Evolutionary conservation across 768 basidiomycete species (phyloP).

Genomic region (Boletus sensibilis): DNA sequence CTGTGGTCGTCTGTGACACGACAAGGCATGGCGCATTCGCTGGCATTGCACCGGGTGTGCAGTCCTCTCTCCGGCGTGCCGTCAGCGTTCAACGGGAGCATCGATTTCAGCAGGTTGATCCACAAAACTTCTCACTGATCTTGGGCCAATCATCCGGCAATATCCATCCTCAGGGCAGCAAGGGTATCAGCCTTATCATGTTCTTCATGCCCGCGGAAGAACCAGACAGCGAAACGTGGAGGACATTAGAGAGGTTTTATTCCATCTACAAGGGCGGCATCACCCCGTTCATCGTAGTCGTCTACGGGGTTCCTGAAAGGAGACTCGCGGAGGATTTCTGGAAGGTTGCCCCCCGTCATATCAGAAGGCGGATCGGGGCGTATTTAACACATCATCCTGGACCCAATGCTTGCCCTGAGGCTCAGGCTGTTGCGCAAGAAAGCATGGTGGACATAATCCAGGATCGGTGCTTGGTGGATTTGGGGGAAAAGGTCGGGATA

Average conservation of each 20-base stretch:
- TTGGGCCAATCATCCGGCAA: not conserved
- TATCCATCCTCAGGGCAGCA: not conserved
- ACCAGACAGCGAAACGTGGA: slow-evolving; percentile 11
- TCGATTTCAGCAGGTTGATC: slow-evolving; percentile 18
- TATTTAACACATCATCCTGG: slow-evolving; percentile 16
- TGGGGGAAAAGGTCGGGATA: slow-evolving; percentile 17
- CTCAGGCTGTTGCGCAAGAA: slow-evolving; percentile 10
- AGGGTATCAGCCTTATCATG: slow-evolving; percentile 14
- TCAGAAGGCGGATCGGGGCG: slow-evolving; percentile 9
- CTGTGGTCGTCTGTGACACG: slow-evolving; percentile 18
- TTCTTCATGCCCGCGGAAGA: slow-evolving; percentile 11
- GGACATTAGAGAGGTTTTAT: slow-evolving; percentile 14
- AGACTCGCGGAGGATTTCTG: slow-evolving; percentile 12
- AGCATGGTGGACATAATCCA: slow-evolving; percentile 12
- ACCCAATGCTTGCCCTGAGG: not conserved
- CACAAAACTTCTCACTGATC: not conserved
- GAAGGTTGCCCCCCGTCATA: slow-evolving; percentile 7
- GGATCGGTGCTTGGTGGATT: slow-evolving; percentile 13
- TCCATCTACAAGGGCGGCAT: slow-evolving; percentile 11
- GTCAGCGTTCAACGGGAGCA: not conserved
- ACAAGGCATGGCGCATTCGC: slow-evolving; percentile 7
- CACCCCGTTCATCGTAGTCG: slow-evolving; percentile 19
- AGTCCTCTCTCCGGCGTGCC: slow-evolving; percentile 4
- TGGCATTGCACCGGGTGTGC: slow-evolving; percentile 7
- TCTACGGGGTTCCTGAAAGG: slow-evolving; percentile 7